Evolutionary conservation across 2,329 filamentous ascomycete genomes (phyloP).

Genomic region (Ceratocystis cacaofunesta): DNA sequence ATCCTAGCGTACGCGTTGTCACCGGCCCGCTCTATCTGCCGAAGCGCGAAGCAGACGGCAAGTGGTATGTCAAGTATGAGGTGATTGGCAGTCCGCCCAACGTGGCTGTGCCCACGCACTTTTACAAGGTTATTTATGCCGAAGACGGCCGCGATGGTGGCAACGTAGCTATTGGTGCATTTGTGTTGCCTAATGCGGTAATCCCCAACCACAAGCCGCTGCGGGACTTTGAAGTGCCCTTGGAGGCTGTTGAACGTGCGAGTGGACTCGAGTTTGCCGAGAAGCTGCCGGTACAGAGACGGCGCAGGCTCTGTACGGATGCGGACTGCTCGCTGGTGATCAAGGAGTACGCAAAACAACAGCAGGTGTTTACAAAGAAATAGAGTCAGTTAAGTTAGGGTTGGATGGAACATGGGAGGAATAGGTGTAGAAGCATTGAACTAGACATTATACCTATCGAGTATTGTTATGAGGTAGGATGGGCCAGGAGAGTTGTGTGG

Average conservation of each 20-base stretch:
- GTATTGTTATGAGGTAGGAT: not conserved
- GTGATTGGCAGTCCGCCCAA: constrained; percentile 88
- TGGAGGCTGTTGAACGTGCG: constrained; percentile 84
- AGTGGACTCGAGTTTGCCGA: constrained; percentile 81
- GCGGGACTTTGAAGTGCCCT: constrained; percentile 81
- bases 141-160: constrained; percentile 60
- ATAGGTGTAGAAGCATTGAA: not conserved
- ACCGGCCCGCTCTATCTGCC: constrained; percentile 91
- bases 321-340: constrained; percentile 71
- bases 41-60: constrained; percentile 68
- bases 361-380: constrained; percentile 41
- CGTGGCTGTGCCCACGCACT: constrained; percentile 92
- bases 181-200: constrained; percentile 80
- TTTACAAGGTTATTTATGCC: constrained; percentile 97
- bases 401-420: not conserved
- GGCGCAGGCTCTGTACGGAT: constrained; percentile 72
- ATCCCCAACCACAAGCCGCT: constrained; percentile 82
- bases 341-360: constrained; percentile 55
- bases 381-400: not conserved
- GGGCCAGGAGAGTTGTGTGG: not conserved
- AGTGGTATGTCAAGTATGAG: constrained; percentile 93
- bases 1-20: constrained; percentile 78
- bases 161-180: constrained; percentile 78
- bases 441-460: constrained; percentile 3
- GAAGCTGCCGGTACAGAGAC: constrained; percentile 57